Percentiles rank a stretch among this genome's conserved stretches.
phyloP scores from a whole-genome alignment of 306 rosid genomes.

The Erythrophleum fordii region DNA sequence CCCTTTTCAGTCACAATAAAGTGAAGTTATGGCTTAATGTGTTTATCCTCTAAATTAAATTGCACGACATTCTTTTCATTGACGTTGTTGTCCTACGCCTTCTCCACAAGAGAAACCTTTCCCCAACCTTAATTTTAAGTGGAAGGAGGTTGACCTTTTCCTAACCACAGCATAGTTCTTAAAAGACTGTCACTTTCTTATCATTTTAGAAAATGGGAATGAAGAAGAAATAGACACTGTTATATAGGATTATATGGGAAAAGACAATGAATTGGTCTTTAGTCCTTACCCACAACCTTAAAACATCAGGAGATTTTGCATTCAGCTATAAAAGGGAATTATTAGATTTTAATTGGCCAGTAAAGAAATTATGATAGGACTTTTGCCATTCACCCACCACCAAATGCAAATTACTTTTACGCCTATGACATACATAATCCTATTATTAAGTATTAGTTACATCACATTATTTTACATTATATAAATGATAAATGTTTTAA shows the following conservation, averaged over 20 bases:
- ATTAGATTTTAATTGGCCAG: constrained; percentile 24
- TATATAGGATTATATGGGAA: neutral
- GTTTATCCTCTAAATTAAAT: neutral
- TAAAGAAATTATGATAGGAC: neutral
- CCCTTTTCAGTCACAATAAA: neutral
- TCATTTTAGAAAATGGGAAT: constrained; percentile 1
- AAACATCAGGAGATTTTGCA: neutral
- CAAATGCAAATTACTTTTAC: neutral
- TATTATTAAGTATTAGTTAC: neutral
- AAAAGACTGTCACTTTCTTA: constrained; percentile 18
- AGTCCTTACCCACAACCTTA: neutral
- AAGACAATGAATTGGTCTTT: neutral
- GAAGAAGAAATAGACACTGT: neutral
- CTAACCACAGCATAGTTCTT: too few species aligned
- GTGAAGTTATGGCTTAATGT: neutral
- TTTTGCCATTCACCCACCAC: neutral
- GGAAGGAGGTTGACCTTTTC: neutral
- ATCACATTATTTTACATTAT: neutral
- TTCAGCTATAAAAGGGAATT: constrained; percentile 2
- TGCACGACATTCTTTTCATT: neutral
- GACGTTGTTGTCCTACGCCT: neutral
- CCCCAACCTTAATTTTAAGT: neutral
- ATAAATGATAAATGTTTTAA: neutral
- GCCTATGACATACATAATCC: neutral
- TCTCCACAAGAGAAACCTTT: neutral